phyloP scores from a whole-genome alignment of 192 early-diverging fungal species.

The Linnemannia zychae region DNA sequence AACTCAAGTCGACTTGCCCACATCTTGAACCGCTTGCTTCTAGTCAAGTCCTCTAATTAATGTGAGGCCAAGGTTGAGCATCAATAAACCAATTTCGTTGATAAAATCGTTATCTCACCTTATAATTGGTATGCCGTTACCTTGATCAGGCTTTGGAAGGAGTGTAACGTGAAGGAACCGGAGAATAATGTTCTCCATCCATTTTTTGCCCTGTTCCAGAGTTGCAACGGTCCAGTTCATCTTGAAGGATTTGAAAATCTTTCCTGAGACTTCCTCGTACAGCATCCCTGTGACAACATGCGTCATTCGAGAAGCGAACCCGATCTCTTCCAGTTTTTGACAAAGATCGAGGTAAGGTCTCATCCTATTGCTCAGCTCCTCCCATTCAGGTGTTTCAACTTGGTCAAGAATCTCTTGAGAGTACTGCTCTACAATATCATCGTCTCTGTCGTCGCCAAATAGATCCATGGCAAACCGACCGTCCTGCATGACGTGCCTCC shows the following conservation, averaged over 20 bases:
- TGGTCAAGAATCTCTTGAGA: slow-evolving; percentile 16
- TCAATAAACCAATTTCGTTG: background rate
- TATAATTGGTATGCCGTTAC: background rate
- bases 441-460: slow-evolving; percentile 45
- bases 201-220: slow-evolving; percentile 30
- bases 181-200: slow-evolving; percentile 36
- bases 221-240: slow-evolving; percentile 28
- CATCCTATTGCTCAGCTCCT: slow-evolving; percentile 1
- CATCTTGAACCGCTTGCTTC: slow-evolving; percentile 36
- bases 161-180: slow-evolving; percentile 36
- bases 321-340: slow-evolving; percentile 39
- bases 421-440: slow-evolving; percentile 33
- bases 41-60: slow-evolving; percentile 19
- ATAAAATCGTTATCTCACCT: background rate
- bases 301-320: slow-evolving; percentile 35
- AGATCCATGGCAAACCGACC: slow-evolving; percentile 45
- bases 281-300: slow-evolving; percentile 40
- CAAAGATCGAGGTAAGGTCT: slow-evolving; percentile 27
- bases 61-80: background rate
- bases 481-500: slow-evolving; percentile 41
- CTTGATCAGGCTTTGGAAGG: slow-evolving; percentile 26
- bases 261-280: slow-evolving; percentile 28
- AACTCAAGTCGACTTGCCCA: slow-evolving; percentile 48
- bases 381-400: background rate
- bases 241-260: slow-evolving; percentile 31